These are phyloP conservation scores for Dendrocalamus latiflorus DNA, from an alignment of 202 grass and related monocot genomes.

Conservation along the genomic window DNA sequence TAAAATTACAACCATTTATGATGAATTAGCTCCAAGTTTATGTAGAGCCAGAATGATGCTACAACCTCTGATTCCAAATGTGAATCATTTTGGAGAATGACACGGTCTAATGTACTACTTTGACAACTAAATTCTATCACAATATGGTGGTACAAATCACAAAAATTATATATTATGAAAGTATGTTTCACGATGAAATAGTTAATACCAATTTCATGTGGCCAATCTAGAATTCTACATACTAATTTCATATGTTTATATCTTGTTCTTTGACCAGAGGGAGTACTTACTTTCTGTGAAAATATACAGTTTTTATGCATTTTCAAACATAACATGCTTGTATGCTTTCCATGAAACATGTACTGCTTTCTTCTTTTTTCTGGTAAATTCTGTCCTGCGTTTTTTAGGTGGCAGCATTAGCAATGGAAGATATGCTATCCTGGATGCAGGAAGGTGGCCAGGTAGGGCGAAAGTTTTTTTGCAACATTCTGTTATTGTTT, in stretches of 20 bases:
- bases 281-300: neutral
- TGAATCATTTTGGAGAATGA: neutral
- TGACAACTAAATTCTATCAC: neutral
- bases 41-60: neutral
- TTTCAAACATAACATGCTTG: neutral
- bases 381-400: neutral
- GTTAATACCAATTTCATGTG: neutral
- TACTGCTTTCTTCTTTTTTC: neutral
- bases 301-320: neutral
- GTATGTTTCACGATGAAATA: conserved; percentile 7
- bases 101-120: neutral
- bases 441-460: conserved; percentile 98
- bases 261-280: neutral
- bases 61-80: neutral
- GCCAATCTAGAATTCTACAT: neutral
- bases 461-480: conserved; percentile 36
- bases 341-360: conserved; percentile 12
- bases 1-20: neutral
- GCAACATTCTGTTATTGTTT: neutral
- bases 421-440: conserved; percentile 98
- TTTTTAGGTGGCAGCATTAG: conserved; percentile 85
- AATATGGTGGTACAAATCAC: neutral
- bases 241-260: neutral
- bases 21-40: neutral
- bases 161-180: neutral